Conservation (phyloP, 2,329 filamentous ascomycete species). For the Aspergillus costaricaensis region DNA sequence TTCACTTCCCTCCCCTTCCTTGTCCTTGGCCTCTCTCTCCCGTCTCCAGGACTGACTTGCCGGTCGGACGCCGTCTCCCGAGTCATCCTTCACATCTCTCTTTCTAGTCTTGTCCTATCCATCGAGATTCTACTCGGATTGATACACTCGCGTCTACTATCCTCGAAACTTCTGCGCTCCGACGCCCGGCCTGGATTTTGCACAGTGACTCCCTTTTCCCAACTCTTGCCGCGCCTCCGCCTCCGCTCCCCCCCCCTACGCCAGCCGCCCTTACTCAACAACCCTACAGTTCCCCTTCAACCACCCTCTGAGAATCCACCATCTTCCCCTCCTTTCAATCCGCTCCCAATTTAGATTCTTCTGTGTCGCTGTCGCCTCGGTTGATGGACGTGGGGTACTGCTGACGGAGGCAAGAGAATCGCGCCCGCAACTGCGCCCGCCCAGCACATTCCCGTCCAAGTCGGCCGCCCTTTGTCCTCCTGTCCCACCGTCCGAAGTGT, state of each 20-base stretch:
- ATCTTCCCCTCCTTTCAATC: not conserved
- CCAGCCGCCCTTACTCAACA: constrained; percentile 16
- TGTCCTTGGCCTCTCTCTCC: not conserved
- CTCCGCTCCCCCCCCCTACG: constrained; percentile 16
- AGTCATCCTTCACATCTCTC: not conserved
- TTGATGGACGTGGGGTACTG: not conserved
- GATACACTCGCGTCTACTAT: not conserved
- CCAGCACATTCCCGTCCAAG: not conserved
- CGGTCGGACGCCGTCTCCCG: not conserved
- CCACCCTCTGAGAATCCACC: not conserved
- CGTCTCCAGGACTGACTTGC: not conserved
- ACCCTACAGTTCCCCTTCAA: constrained; percentile 8
- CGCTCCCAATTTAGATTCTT: not conserved
- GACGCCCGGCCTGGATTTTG: constrained; percentile 15
- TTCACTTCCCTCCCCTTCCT: not conserved
- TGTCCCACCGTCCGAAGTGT: not conserved
- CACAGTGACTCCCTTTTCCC: constrained; percentile 16
- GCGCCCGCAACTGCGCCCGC: constrained; percentile 7
- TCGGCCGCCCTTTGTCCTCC: not conserved
- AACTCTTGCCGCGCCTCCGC: constrained; percentile 14
- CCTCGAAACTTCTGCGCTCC: constrained; percentile 7
- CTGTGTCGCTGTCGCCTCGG: not conserved
- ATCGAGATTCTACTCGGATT: not conserved
- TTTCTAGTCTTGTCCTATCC: not conserved
- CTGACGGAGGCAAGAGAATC: constrained; percentile 1